Evolutionary conservation across 768 basidiomycete genomes (phyloP).

Genomic region (Boletus huronensis): DNA sequence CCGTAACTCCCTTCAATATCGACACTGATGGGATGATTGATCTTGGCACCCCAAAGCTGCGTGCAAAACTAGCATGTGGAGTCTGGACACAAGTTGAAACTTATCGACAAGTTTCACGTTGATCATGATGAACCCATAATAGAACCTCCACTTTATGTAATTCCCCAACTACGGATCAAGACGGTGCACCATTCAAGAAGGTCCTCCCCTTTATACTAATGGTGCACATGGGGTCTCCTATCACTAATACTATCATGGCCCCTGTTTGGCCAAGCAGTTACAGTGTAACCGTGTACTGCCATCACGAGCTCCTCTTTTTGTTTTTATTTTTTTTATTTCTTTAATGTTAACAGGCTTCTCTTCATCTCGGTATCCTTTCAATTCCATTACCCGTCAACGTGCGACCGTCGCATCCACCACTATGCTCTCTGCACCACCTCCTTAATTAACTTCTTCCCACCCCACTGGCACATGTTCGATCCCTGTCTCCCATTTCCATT

Average conservation of each 20-base stretch:
- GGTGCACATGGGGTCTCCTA: neutral
- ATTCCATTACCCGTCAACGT: neutral
- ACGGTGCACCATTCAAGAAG: neutral
- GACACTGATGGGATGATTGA: neutral
- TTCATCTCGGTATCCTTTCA: neutral
- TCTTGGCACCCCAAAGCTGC: neutral
- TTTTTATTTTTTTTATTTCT: too few relatives aligned
- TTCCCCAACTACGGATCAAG: neutral
- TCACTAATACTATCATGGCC: neutral
- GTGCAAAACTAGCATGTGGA: neutral
- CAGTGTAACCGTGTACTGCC: neutral
- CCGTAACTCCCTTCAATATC: neutral
- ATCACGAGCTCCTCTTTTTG: neutral
- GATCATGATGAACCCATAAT: neutral
- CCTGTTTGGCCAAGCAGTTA: neutral
- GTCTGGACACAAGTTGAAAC: slow-evolving; percentile 3
- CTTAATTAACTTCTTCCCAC: neutral
- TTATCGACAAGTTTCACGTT: slow-evolving; percentile 2
- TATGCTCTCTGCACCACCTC: neutral
- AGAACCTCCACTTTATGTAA: neutral
- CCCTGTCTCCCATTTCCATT: too few relatives aligned
- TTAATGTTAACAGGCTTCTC: too few relatives aligned
- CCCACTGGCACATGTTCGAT: neutral
- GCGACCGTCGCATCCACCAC: neutral
- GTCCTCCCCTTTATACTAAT: too few relatives aligned